Percentiles rank a stretch among this genome's conserved stretches.
phyloP scores from a whole-genome alignment of 164 flowering plant genomes.

The Echeveria elegans region DNA sequence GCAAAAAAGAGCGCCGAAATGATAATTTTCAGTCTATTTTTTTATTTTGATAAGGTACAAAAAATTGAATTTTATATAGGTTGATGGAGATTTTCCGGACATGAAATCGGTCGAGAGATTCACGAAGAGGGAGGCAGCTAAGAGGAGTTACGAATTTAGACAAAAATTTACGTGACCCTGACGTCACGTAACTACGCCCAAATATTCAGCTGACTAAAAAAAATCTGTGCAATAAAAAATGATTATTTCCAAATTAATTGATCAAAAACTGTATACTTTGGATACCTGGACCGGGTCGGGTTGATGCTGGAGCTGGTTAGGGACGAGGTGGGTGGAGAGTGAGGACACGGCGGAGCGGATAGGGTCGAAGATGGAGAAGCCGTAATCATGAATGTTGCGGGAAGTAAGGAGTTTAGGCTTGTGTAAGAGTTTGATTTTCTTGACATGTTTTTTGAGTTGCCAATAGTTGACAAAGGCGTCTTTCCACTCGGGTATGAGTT shows the following conservation, averaged over 20 bases:
- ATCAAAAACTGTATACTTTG: background rate
- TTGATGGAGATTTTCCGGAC: background rate
- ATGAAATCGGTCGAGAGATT: background rate
- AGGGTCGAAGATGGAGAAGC: conserved; percentile 54
- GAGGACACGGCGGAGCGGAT: conserved; percentile 22
- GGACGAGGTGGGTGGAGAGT: conserved; percentile 13
- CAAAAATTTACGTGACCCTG: conserved; percentile 1
- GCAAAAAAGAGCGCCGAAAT: conserved; percentile 3
- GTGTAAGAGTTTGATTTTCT: conserved; percentile 54
- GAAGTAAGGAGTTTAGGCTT: conserved; percentile 20
- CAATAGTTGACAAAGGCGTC: conserved; percentile 91
- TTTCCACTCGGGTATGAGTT: conserved; percentile 94
- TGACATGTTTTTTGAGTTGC: conserved; percentile 77
- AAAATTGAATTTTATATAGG: too few species aligned
- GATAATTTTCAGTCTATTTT: background rate
- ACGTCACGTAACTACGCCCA: background rate
- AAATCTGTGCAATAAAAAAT: background rate
- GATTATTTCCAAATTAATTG: background rate
- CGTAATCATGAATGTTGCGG: conserved; percentile 17
- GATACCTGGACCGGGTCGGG: background rate
- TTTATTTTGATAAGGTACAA: background rate
- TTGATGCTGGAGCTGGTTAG: background rate
- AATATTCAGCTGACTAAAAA: background rate
- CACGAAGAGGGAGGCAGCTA: background rate
- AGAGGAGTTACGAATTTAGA: background rate